phyloP scores from a whole-genome alignment of 2,329 filamentous ascomycete genomes.

The Alternaria sp. region DNA sequence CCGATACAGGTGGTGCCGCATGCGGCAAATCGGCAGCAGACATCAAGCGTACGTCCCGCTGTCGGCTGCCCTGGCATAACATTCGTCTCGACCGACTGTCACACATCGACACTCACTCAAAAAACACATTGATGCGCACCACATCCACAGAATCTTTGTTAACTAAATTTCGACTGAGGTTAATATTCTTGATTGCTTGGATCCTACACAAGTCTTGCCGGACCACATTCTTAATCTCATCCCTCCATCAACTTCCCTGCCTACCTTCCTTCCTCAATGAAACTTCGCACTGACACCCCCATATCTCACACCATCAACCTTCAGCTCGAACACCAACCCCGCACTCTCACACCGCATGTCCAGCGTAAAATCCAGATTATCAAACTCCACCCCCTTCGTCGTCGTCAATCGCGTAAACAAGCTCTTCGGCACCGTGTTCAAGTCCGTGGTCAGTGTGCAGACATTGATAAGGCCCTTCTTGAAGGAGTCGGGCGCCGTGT shows the following conservation, averaged over 20 bases:
- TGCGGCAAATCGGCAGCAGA: neutral
- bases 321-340: constrained; percentile 76
- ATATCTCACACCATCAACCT: constrained; percentile 78
- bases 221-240: neutral
- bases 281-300: constrained; percentile 80
- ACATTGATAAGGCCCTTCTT: constrained; percentile 68
- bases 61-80: neutral
- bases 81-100: neutral
- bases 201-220: neutral
- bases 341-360: constrained; percentile 85
- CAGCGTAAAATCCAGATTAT: constrained; percentile 80
- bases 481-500: constrained; percentile 64
- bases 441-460: constrained; percentile 80
- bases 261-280: constrained; percentile 57
- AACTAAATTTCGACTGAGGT: neutral
- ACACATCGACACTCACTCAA: neutral
- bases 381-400: constrained; percentile 79
- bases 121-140: neutral
- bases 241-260: neutral
- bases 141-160: neutral
- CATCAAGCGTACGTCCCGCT: neutral
- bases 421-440: constrained; percentile 74
- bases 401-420: constrained; percentile 79
- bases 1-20: neutral
- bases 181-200: neutral